A percentile compares a stretch with the other conserved stretches of the same genome.
Conservation (phyloP, 306 rosid genomes). For the Citrullus colocynthis region DNA sequence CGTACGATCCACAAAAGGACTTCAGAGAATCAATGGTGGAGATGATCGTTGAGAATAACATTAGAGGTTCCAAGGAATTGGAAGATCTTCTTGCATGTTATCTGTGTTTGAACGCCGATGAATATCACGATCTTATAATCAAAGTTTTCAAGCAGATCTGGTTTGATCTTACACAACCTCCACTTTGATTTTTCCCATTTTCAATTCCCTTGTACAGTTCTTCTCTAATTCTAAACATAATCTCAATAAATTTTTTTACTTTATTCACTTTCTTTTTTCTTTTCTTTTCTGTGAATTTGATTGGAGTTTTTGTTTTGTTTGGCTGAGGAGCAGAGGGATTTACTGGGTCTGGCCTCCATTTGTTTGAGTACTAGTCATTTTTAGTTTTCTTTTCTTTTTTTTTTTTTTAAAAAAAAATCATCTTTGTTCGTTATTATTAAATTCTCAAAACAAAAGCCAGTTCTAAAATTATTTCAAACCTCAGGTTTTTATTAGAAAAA, state of each 20-base stretch:
- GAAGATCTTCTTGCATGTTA: constrained; percentile 97
- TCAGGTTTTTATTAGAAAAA: no score
- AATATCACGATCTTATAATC: constrained; percentile 84
- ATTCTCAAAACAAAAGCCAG: no score
- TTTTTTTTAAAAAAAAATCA: no score
- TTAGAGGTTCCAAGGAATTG: constrained; percentile 68
- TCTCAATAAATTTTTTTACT: not conserved
- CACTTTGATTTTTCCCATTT: not conserved
- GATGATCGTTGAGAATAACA: constrained; percentile 85
- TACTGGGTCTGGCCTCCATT: no score
- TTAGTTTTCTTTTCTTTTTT: no score
- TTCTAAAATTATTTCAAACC: no score
- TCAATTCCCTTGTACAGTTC: not conserved
- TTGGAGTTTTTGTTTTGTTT: no score
- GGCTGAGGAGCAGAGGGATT: no score
- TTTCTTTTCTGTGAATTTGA: no score
- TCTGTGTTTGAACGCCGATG: constrained; percentile 76
- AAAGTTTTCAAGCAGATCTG: constrained; percentile 93
- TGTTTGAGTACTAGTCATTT: no score
- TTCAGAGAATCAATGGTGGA: constrained; percentile 95
- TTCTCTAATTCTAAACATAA: not conserved
- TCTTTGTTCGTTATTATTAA: no score
- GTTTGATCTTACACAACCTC: constrained; percentile 56
- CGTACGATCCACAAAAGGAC: constrained; percentile 71
- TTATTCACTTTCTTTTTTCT: not conserved